Base-by-base conservation (phyloP, 495 filamentous ascomycete genomes). In the Aspergillus panamensis region DNA sequence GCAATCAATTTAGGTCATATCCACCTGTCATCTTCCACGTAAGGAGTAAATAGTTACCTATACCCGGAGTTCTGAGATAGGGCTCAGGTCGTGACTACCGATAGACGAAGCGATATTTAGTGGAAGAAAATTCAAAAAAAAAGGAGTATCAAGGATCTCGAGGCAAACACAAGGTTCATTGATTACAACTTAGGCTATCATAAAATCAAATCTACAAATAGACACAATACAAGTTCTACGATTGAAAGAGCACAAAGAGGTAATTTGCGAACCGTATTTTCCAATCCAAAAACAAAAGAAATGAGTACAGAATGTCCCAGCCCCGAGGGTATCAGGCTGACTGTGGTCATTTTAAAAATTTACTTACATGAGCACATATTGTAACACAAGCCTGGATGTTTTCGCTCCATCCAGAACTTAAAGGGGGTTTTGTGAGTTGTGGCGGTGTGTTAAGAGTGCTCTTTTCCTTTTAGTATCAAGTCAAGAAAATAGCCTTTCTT, bases 341-440 rank as follows among this genome's bases (percentile, higher is more conserved):
- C 42, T 64, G 66, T 69, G 66, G 66, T 69, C 66, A 62, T 69
- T 75, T 74, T 68, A 69, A 70, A 25, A 25, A 71, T 71, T 70
- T 77, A 77, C 73, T 74, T 77, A 77, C 74, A 77, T 69, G 56
- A 65, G 63, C 74, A 77, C 66, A 74, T 77, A 77, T 72, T 77
- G 67, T 73, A 74, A 77, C 74, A 77, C 67, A 70, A 71, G 71
- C 62, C 65, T 54, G 58, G 64, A 67, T 62, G 57, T 65, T 63
- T 62, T 25, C 2, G 25, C 25, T 25, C 62, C 55, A 65, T 62
- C 68, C 60, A 62, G 66, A 59, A 68, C 71, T 73, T 60, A 60
- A 62, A 64, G 39, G 33, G 53, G 37, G 48, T 42, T 19, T 53
- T 25, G 25, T 25, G 25, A 25, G 25, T 25, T 25, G 25, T 25